Conservation (phyloP, 1,284 basidiomycete genomes). For the Bondarzewia mesenterica region DNA sequence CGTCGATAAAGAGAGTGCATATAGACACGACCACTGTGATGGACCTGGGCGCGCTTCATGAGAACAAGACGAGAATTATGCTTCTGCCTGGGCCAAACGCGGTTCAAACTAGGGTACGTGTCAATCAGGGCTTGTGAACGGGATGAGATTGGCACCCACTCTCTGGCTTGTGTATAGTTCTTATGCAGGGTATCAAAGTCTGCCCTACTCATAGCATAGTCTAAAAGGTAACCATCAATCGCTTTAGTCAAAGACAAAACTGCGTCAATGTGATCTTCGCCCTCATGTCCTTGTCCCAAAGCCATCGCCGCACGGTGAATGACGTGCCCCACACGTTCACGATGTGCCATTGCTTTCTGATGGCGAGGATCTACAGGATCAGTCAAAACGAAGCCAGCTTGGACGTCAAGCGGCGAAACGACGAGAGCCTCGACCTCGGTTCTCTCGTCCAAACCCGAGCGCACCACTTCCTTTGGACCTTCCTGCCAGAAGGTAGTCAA, state of each 20-base stretch:
- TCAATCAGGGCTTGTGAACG: neutral
- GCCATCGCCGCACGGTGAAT: slow-evolving; percentile 64
- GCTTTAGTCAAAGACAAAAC: slow-evolving; percentile 64
- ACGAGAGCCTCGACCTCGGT: slow-evolving; percentile 60
- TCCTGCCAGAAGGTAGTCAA: slow-evolving; percentile 63
- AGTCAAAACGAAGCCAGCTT: slow-evolving; percentile 70
- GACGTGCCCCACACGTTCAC: slow-evolving; percentile 62
- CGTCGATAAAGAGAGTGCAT: slow-evolving; percentile 78
- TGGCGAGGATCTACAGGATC: slow-evolving; percentile 76
- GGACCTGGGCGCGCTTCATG: slow-evolving; percentile 74
- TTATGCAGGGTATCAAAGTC: slow-evolving; percentile 60
- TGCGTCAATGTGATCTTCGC: slow-evolving; percentile 91
- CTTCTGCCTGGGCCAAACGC: slow-evolving; percentile 66
- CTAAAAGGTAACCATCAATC: slow-evolving; percentile 69
- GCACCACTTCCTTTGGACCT: slow-evolving; percentile 43
- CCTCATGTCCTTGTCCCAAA: slow-evolving; percentile 49
- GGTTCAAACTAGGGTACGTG: slow-evolving; percentile 43
- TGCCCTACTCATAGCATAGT: slow-evolving; percentile 58
- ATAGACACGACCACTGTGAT: slow-evolving; percentile 65
- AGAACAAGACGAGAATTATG: slow-evolving; percentile 70
- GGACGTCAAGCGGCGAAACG: slow-evolving; percentile 52
- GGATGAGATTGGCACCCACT: slow-evolving; percentile 39
- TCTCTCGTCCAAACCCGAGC: slow-evolving; percentile 51
- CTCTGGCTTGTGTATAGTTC: slow-evolving; percentile 57
- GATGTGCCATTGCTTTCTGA: slow-evolving; percentile 53